Percentiles rank a stretch among this genome's conserved stretches.
phyloP scores from a whole-genome alignment of 345 rosid genomes.

The Heritiera littoralis region DNA sequence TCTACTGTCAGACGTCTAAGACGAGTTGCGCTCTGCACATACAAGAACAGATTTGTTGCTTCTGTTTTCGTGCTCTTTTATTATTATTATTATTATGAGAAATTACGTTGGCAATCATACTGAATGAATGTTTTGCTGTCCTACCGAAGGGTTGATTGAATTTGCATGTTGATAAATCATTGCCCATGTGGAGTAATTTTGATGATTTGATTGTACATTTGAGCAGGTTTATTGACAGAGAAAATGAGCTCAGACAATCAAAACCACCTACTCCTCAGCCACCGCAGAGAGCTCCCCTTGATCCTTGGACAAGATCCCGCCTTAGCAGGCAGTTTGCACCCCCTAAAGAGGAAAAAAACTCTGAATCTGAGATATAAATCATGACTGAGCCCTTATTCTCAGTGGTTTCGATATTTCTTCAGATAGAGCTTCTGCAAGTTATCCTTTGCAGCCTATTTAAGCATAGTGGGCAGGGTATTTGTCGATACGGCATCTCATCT shows the following conservation, averaged over 20 bases:
- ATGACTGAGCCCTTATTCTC: neutral
- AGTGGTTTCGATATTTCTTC: neutral
- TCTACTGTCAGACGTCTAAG: neutral
- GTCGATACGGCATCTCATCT: neutral
- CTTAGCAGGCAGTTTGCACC: slow-evolving; percentile 76
- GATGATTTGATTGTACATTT: neutral
- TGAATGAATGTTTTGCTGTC: neutral
- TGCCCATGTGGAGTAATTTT: neutral
- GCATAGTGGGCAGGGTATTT: neutral
- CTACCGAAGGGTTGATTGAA: neutral
- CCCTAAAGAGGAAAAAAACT: slow-evolving; percentile 68
- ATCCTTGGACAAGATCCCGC: slow-evolving; percentile 84
- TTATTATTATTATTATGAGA: neutral
- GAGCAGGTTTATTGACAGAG: slow-evolving; percentile 83
- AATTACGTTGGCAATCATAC: neutral
- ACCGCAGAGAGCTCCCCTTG: slow-evolving; percentile 60
- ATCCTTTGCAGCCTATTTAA: neutral
- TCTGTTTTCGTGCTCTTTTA: neutral
- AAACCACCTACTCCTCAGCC: slow-evolving; percentile 75
- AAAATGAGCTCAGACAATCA: slow-evolving; percentile 82
- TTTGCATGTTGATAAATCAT: neutral
- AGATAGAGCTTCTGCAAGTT: neutral
- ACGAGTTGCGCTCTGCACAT: neutral
- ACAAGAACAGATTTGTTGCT: neutral
- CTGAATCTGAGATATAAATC: slow-evolving; percentile 45